phyloP scores from a whole-genome alignment of 257 asterid species.

The Solanum habrochaites region DNA sequence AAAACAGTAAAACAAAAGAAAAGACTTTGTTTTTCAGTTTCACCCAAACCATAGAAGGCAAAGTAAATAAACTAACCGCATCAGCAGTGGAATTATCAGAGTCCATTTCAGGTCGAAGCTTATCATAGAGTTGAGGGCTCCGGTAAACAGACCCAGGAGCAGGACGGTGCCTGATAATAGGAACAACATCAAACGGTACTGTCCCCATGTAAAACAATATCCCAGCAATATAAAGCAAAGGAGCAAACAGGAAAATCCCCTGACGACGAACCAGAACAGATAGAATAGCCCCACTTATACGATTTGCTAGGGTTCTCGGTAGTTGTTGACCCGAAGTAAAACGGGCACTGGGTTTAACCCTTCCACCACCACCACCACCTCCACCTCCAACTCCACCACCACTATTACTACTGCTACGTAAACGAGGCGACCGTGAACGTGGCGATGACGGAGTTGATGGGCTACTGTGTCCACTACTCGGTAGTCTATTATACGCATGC shows the following conservation, averaged over 20 bases:
- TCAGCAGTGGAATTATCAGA: slow-evolving; percentile 68
- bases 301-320: slow-evolving; percentile 45
- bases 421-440: slow-evolving; percentile 72
- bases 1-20: background rate
- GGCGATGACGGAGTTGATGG: slow-evolving; percentile 90
- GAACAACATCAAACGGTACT: slow-evolving; percentile 76
- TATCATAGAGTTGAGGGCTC: slow-evolving; percentile 74
- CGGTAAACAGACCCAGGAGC: slow-evolving; percentile 80
- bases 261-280: slow-evolving; percentile 66
- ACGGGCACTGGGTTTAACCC: slow-evolving; percentile 14
- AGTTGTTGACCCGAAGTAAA: slow-evolving; percentile 40
- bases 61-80: slow-evolving; percentile 48
- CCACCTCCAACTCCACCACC: background rate
- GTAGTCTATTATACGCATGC: slow-evolving; percentile 90
- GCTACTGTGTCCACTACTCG: slow-evolving; percentile 89
- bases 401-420: background rate
- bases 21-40: background rate
- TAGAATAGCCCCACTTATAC: slow-evolving; percentile 55
- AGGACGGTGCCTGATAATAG: slow-evolving; percentile 34
- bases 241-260: slow-evolving; percentile 87
- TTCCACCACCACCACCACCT: background rate
- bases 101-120: slow-evolving; percentile 61
- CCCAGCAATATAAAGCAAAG: slow-evolving; percentile 66
- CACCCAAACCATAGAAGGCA: background rate
- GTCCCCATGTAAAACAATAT: slow-evolving; percentile 95